Evolutionary conservation across 306 rosid species (phyloP), one percentile per base, ranked within the genome.

Genomic region (Rosa chinensis): DNA sequence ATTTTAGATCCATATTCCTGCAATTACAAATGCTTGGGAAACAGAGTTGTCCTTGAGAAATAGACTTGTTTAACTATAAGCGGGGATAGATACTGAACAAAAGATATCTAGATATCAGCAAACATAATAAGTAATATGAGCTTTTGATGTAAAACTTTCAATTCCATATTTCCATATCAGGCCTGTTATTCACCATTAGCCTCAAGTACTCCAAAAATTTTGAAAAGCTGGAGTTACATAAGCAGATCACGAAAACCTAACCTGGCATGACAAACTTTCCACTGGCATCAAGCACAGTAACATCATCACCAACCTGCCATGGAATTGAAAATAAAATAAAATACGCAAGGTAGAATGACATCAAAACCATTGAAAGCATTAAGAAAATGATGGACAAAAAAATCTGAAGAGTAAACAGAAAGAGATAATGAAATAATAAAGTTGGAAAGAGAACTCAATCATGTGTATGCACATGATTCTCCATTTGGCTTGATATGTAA

Each of bases 241-340:
- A 55, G 63, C 2, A n/a, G 77, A 43, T 69, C 48, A 77, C 50
- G 44, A 74, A 82, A 84, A 52, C 55, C 78, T 74, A 85, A 91
- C 99, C 99, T 75, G 99, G 99, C 97, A 94, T 94, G 79, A 94
- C 97, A 91, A 78, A 91, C 86, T 94, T 94, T 74, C 95, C 97
- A 58, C 90, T 89, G 76, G 99, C 99, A 85, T 94, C 97, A 23
- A 94, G 76, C 70, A 94, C 95, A 8, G 81, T 81, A 64, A 94
- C 97, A 40, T 91, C 97, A 79, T 92, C 97, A 21, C 89, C 91
- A 64, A 89, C 97, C 97, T 94, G 82, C 45, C 75, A 70, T 72
- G 78, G 69, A 76, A 83, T 79, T 78, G 4, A 35, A 66, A 77
- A 32, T 14, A 14, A 21, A 21, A 11, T 64, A 3, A n/a, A 61